Conservation (phyloP, 352 stramenopile species). For the Globisporangium acanthophoron region DNA sequence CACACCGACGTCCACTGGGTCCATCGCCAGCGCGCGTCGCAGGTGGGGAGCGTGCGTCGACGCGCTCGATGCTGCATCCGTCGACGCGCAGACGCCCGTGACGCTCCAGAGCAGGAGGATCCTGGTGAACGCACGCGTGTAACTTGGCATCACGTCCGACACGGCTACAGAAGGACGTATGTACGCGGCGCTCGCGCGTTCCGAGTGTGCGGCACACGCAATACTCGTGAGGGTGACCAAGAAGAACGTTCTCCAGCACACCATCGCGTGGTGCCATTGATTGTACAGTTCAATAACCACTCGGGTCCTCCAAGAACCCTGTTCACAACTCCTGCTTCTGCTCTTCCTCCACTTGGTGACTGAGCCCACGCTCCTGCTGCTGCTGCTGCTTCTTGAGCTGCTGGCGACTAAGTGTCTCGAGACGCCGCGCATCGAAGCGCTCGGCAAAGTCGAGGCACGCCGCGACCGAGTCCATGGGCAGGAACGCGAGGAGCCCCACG, state of each 20-base stretch:
- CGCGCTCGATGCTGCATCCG: too few relatives aligned
- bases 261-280: neutral
- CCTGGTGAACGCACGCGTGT: neutral
- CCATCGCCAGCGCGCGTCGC: conserved; percentile 2
- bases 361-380: neutral
- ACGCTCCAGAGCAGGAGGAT: neutral
- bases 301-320: neutral
- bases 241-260: neutral
- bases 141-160: too few relatives aligned
- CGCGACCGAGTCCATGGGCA: conserved; percentile 41
- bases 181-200: neutral
- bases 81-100: too few relatives aligned
- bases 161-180: too few relatives aligned
- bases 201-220: neutral
- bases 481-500: conserved; percentile 36
- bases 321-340: neutral
- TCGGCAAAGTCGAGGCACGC: conserved; percentile 63
- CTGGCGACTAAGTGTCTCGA: conserved; percentile 42
- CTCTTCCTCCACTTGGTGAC: neutral
- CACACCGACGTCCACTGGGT: conserved; percentile 13
- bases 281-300: neutral
- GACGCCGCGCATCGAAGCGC: conserved; percentile 45
- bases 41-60: neutral
- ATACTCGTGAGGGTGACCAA: too few relatives aligned
- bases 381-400: conserved; percentile 20